Percentiles rank a stretch among this genome's conserved stretches.
Conservation (phyloP, 176 grass and related monocot genomes). For the Aegilops umbellulata region DNA sequence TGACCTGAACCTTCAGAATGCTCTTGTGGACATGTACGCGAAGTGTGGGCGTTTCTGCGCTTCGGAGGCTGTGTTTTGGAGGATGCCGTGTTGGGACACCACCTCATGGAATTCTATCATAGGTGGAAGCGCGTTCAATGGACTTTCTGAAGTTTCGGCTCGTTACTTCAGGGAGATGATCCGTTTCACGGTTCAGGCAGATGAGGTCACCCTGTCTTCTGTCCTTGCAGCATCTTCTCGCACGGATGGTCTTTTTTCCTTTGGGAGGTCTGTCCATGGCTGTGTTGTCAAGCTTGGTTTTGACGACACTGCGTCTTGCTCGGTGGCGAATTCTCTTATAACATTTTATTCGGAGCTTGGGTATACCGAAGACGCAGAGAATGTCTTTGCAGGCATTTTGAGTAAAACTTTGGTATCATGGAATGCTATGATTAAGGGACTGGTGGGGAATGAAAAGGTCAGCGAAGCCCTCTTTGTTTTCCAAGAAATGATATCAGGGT, state of each 20-base stretch:
- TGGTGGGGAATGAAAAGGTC: conserved; percentile 41
- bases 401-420: conserved; percentile 67
- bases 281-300: conserved; percentile 54
- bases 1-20: conserved; percentile 46
- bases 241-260: conserved; percentile 17
- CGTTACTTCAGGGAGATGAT: conserved; percentile 71
- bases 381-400: conserved; percentile 37
- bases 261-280: conserved; percentile 70
- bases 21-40: conserved; percentile 74
- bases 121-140: conserved; percentile 51
- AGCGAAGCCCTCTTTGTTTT: conserved; percentile 40
- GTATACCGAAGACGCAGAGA: conserved; percentile 29
- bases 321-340: conserved; percentile 56
- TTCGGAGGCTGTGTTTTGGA: conserved; percentile 49
- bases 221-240: conserved; percentile 42
- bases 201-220: conserved; percentile 64
- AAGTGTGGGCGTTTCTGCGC: conserved; percentile 47
- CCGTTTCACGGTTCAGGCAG: conserved; percentile 13
- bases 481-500: conserved; percentile 41
- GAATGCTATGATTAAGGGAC: conserved; percentile 76
- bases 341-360: conserved; percentile 61
- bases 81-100: conserved; percentile 48
- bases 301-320: conserved; percentile 34
- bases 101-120: conserved; percentile 83
- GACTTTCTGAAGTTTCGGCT: conserved; percentile 22